phyloP scores from a whole-genome alignment of 2,329 filamentous ascomycete species.

The Talaromyces atroroseus region DNA sequence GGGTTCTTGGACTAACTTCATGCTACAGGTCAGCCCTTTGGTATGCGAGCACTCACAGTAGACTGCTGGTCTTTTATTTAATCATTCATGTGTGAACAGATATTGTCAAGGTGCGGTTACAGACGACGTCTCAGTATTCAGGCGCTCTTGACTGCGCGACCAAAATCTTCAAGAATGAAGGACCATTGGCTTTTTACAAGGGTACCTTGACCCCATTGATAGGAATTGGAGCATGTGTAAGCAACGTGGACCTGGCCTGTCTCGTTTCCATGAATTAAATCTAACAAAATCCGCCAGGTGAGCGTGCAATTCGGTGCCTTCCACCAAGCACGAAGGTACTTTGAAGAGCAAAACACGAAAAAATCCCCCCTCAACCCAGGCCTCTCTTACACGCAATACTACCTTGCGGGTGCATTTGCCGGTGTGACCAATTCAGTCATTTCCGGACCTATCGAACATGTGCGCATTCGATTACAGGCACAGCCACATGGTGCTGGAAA shows the following conservation, averaged over 20 bases:
- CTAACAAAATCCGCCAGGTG: slow-evolving; percentile 34
- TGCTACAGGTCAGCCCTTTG: slow-evolving; percentile 58
- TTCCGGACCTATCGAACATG: slow-evolving; percentile 91
- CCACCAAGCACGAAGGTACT: slow-evolving; percentile 79
- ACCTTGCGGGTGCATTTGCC: slow-evolving; percentile 82
- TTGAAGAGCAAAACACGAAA: slow-evolving; percentile 68
- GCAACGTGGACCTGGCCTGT: slow-evolving; percentile 20
- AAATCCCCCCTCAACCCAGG: slow-evolving; percentile 35
- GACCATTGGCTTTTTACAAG: slow-evolving; percentile 92
- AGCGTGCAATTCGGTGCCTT: slow-evolving; percentile 99
- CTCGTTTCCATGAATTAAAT: neutral
- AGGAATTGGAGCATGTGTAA: slow-evolving; percentile 90
- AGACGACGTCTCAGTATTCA: slow-evolving; percentile 77
- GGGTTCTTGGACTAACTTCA: slow-evolving; percentile 22
- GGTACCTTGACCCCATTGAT: slow-evolving; percentile 91
- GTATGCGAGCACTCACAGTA: slow-evolving; percentile 35
- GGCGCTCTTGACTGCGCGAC: slow-evolving; percentile 74
- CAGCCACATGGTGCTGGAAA: slow-evolving; percentile 79
- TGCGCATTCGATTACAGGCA: slow-evolving; percentile 91
- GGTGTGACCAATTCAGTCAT: slow-evolving; percentile 84
- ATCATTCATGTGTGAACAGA: slow-evolving; percentile 47
- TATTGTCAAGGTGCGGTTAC: slow-evolving; percentile 95
- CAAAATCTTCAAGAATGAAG: slow-evolving; percentile 82
- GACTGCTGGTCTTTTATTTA: neutral
- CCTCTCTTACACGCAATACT: slow-evolving; percentile 82